Evolutionary conservation across 2,329 filamentous ascomycete genomes (phyloP).

Genomic region (Akanthomyces dipterigenus): DNA sequence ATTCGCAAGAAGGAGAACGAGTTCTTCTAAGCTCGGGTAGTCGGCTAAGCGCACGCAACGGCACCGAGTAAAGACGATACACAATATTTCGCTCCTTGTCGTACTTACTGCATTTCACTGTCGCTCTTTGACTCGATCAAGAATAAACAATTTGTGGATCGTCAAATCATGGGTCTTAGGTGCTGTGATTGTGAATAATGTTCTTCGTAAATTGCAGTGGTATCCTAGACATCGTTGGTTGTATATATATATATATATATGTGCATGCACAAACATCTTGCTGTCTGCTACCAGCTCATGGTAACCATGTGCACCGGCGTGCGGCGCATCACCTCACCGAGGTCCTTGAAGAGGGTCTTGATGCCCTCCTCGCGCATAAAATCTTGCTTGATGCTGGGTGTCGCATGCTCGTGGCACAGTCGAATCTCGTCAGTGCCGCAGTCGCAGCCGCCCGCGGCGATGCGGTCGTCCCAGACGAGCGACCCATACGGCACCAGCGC

Average conservation of each 20-base stretch:
- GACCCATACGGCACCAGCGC: not conserved
- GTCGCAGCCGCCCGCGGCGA: not conserved
- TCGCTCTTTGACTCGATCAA: not conserved
- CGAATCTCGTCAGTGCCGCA: not conserved
- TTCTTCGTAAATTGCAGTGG: not conserved
- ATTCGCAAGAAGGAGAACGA: slow-evolving; percentile 70
- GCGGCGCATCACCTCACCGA: not conserved
- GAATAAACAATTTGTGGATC: not conserved
- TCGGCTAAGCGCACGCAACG: not conserved
- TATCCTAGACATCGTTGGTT: not conserved
- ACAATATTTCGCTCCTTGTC: not conserved
- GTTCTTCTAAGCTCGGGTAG: slow-evolving; percentile 39
- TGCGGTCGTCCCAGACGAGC: slow-evolving; percentile 7
- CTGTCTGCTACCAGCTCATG: not conserved
- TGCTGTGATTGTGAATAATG: not conserved
- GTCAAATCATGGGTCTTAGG: not conserved
- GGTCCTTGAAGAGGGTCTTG: slow-evolving; percentile 1
- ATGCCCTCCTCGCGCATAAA: slow-evolving; percentile 5
- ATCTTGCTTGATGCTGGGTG: not conserved
- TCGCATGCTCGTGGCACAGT: slow-evolving; percentile 1
- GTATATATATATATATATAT: not conserved
- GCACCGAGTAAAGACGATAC: not conserved
- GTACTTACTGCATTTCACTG: slow-evolving; percentile 1
- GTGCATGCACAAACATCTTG: too few species aligned
- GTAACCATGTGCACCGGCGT: slow-evolving; percentile 6